Base-by-base conservation (phyloP, 352 stramenopile species). In the Globisporangium polare region DNA sequence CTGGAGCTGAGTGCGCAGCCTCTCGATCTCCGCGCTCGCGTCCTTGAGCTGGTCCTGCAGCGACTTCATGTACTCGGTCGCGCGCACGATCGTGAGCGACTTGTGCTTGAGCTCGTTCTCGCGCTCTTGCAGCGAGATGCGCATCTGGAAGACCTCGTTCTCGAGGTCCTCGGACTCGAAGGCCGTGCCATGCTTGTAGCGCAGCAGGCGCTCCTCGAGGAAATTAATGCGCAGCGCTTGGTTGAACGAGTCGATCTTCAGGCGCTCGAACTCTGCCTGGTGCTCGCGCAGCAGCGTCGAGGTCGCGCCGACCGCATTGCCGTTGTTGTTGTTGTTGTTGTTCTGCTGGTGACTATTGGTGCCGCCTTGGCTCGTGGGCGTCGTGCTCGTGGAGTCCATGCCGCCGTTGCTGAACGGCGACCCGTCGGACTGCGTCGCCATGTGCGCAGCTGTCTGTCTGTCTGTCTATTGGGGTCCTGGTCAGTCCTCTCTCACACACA, bases 241-340 rank as follows among this genome's bases (percentile, higher is more conserved):
- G 59, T 76, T 74, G 56, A 76, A 76, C 20, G 87, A 88, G 53
- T 89, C 82, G 67, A 84, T 90, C 26, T 75, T 68, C 5, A 94
- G 69, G 2, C 74, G 73, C 52, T 92, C 77, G 29, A 71, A 74
- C 53, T 63, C 67, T 13, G 35, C 55, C 18, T 66, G 52, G 22
- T 66, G 52, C 26, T 61, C 60, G 53, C 60, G 60, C 53, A 66
- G 43, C 52, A 66, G 53, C 22, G 41, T 66, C 52, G 60, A 49
- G 45, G 20, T 60, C 31, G 31, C n/a, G 45, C 20, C 12, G 9
- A 12, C 37, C 10, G 22, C 24, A 12, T 12, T 52, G 45, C 18
- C 20, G 24, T 35, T 53, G n/a, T 24, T 47, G 42, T 12, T 49
- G 42, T 31, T 29, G 45, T 51, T 51, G 54, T 20, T 33, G 29